These are phyloP conservation scores for Gloeostereum incarnatum DNA, from an alignment of 768 basidiomycete species.

Conservation along the genomic window DNA sequence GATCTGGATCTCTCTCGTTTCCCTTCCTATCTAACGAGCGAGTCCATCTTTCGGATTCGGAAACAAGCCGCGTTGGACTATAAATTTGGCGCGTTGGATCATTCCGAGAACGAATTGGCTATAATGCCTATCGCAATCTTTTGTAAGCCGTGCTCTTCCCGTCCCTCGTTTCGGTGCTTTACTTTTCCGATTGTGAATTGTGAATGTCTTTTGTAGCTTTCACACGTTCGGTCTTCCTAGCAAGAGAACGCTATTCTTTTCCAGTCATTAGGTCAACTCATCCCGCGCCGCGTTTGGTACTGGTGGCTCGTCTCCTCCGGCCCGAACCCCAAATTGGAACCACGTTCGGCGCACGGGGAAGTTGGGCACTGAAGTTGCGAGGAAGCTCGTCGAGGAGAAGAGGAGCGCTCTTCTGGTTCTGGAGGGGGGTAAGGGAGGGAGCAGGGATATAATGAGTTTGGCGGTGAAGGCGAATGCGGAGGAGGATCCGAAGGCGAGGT, in stretches of 20 bases:
- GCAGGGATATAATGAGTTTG: conserved; percentile 52
- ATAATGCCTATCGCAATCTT: conserved; percentile 43
- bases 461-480: conserved; percentile 38
- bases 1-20: too few species aligned
- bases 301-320: conserved; percentile 35
- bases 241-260: conserved; percentile 34
- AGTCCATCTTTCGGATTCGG: not conserved
- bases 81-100: conserved; percentile 41
- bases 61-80: conserved; percentile 49
- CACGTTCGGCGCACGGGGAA: conserved; percentile 36
- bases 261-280: too few species aligned
- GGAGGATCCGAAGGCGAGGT: conserved; percentile 20
- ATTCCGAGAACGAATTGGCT: conserved; percentile 41
- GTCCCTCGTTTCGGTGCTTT: too few species aligned
- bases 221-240: conserved; percentile 40
- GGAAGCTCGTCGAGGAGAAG: conserved; percentile 37
- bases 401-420: conserved; percentile 36
- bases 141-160: too few species aligned
- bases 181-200: too few species aligned
- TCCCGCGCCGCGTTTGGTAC: conserved; percentile 33
- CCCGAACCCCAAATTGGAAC: conserved; percentile 31
- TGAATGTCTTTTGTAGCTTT: too few species aligned
- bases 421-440: conserved; percentile 34
- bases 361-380: conserved; percentile 34
- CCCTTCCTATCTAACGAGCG: too few species aligned